A percentile compares a stretch with the other conserved stretches of the same genome.
These are phyloP conservation scores for Puccinia triticina DNA, from an alignment of 1,284 basidiomycete genomes.

Conservation along the genomic window DNA sequence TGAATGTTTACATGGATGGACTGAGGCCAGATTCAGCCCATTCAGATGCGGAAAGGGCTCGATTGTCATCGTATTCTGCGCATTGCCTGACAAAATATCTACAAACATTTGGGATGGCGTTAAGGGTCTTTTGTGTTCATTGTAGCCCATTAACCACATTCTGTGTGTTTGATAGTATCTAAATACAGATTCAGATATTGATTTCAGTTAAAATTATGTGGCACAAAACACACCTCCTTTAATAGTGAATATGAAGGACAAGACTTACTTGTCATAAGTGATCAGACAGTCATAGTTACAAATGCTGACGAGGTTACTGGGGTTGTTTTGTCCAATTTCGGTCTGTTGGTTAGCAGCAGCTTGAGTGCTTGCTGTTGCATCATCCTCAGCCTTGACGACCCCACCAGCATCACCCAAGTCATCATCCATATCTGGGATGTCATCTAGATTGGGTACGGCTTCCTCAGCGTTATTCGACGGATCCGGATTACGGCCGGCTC, in stretches of 20 bases:
- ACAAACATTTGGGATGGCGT: conserved; percentile 91
- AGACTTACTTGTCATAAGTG: conserved; percentile 84
- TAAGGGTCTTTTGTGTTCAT: conserved; percentile 85
- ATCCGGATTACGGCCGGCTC: conserved; percentile 38
- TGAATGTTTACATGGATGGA: conserved; percentile 98
- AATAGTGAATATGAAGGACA: neutral
- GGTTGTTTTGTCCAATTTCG: conserved; percentile 38
- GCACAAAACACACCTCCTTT: neutral
- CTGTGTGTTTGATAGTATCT: conserved; percentile 89
- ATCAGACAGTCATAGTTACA: conserved; percentile 99
- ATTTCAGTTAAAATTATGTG: neutral
- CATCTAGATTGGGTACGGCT: conserved; percentile 78
- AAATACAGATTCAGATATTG: neutral
- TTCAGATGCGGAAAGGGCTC: conserved; percentile 95
- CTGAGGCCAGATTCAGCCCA: conserved; percentile 67
- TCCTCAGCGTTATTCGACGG: conserved; percentile 60
- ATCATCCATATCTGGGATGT: conserved; percentile 90
- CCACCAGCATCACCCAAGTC: conserved; percentile 59
- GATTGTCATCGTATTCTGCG: conserved; percentile 97
- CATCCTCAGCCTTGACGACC: conserved; percentile 73
- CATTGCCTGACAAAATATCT: conserved; percentile 95
- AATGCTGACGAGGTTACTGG: conserved; percentile 83
- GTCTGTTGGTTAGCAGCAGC: conserved; percentile 52
- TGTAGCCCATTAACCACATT: conserved; percentile 91
- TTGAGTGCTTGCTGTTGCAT: conserved; percentile 72